A percentile compares a stretch with the other conserved stretches of the same genome.
Conservation (phyloP, 148 eudicot species). For the Cornus florida region DNA sequence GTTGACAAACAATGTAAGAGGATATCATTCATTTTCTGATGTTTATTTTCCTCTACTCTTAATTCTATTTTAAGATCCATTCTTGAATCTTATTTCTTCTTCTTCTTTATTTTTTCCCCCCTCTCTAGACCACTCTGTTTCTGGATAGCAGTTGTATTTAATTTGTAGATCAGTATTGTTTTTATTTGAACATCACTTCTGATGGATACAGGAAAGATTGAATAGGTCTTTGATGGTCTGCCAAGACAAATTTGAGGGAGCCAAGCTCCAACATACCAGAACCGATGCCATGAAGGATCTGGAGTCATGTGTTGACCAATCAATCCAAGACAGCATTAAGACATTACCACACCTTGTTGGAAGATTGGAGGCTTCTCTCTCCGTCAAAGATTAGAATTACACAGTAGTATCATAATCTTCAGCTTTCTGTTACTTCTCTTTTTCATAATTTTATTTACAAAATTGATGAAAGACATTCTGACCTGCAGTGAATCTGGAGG, state of each 20-base stretch:
- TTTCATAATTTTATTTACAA: not conserved
- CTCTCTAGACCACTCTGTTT: not conserved
- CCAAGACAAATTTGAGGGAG: constrained; percentile 82
- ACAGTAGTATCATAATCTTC: not conserved
- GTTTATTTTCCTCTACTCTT: not conserved
- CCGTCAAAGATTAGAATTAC: constrained; percentile 27
- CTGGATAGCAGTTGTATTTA: not conserved
- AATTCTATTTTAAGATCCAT: not conserved
- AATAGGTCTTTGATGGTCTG: constrained; percentile 73
- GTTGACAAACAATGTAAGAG: not conserved
- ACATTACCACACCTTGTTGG: constrained; percentile 61
- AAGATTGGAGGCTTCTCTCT: constrained; percentile 62
- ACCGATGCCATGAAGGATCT: constrained; percentile 51
- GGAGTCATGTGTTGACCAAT: constrained; percentile 67
- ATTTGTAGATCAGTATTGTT: not conserved
- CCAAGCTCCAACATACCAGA: constrained; percentile 58
- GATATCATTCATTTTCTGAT: too few relatives aligned
- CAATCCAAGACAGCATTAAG: constrained; percentile 64
- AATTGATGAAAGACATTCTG: not conserved
- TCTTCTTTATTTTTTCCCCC: too few relatives aligned
- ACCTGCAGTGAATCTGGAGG: not conserved
- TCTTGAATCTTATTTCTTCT: too few relatives aligned
- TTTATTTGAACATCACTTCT: not conserved
- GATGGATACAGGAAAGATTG: constrained; percentile 44
- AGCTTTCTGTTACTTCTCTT: not conserved